Evolutionary conservation across 1,284 basidiomycete species (phyloP).

Genomic region (Calocybe gambosa): DNA sequence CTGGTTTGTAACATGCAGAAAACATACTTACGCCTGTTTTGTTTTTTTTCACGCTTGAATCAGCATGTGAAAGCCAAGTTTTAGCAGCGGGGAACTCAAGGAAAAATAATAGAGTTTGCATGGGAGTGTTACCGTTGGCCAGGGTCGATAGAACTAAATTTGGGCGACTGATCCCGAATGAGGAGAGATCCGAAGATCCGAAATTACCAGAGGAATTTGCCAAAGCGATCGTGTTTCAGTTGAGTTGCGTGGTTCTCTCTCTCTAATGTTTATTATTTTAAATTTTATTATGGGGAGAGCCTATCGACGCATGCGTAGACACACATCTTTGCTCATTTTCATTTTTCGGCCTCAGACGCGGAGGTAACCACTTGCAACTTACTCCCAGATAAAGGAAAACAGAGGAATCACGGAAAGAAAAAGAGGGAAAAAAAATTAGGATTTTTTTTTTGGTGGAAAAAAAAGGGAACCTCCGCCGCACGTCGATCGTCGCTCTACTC

Average conservation of each 20-base stretch:
- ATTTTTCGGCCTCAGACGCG: slow-evolving; percentile 19
- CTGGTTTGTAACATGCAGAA: too few species aligned
- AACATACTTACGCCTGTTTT: too few species aligned
- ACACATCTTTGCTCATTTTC: too few species aligned
- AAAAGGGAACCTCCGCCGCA: slow-evolving; percentile 21
- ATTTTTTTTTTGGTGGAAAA: background rate
- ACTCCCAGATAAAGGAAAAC: background rate
- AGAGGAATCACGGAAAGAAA: background rate
- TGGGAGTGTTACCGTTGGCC: slow-evolving; percentile 18
- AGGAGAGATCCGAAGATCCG: slow-evolving; percentile 14
- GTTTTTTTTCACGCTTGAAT: too few species aligned
- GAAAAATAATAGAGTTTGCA: background rate
- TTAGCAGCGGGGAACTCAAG: background rate
- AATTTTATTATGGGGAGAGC: background rate
- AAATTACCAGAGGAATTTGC: slow-evolving; percentile 17
- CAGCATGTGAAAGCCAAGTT: too few species aligned
- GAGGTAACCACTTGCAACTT: slow-evolving; percentile 29
- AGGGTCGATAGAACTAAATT: slow-evolving; percentile 21
- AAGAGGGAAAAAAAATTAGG: background rate
- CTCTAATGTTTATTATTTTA: background rate
- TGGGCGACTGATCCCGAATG: slow-evolving; percentile 14
- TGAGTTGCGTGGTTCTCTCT: background rate
- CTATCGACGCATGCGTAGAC: background rate
- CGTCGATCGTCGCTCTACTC: slow-evolving; percentile 25
- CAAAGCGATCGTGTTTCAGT: slow-evolving; percentile 31